These are phyloP conservation scores for Canna indica DNA, from an alignment of 176 grass and related monocot genomes.

Conservation along the genomic window DNA sequence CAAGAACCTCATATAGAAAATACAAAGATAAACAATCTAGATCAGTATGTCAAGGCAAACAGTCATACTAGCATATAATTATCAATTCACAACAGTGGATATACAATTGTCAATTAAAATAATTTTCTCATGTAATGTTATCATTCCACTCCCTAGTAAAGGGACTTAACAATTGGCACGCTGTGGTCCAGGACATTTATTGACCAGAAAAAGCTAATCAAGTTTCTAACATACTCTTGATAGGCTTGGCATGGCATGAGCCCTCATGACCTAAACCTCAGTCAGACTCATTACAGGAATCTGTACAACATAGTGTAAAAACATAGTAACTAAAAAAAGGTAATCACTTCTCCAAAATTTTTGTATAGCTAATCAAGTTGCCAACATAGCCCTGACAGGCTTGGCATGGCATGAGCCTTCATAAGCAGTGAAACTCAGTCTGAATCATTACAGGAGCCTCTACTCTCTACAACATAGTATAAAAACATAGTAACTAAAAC, in stretches of 20 bases:
- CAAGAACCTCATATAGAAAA: neutral
- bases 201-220: neutral
- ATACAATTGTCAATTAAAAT: neutral
- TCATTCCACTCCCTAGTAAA: no score
- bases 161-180: no score
- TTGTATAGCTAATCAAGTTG: no score
- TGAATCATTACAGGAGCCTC: no score
- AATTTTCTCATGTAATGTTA: no score
- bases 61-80: neutral
- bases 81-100: neutral
- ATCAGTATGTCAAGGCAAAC: neutral
- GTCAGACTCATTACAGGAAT: neutral
- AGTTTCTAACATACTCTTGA: neutral
- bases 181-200: neutral
- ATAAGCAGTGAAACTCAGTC: no score
- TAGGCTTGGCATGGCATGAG: neutral
- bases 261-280: neutral
- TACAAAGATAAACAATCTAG: neutral
- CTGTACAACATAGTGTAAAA: no score
- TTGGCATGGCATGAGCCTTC: no score
- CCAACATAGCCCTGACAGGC: no score
- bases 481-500: no score
- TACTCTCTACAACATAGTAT: no score
- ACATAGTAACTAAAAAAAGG: neutral
- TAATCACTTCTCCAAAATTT: neutral